Base-by-base conservation (phyloP, 1,284 basidiomycete species). In the Trichosporon sp. region DNA sequence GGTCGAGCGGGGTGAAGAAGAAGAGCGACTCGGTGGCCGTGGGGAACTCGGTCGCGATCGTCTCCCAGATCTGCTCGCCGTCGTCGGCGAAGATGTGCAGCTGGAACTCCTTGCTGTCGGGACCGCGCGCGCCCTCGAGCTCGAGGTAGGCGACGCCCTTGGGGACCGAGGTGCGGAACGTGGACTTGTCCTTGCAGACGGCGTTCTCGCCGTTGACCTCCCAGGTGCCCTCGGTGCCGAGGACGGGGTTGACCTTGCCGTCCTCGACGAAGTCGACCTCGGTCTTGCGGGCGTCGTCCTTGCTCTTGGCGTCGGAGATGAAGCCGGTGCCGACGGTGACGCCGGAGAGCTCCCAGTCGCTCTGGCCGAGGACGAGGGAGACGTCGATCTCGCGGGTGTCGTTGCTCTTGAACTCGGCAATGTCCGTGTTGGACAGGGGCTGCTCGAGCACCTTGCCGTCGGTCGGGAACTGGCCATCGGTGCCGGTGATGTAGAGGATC, bases 71-170 rank as follows among this genome's bases (percentile, higher is more conserved):
- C 85, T 97, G 53, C 87, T 98, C 66, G 94, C 95, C 34, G 93
- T 95, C 77, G 97, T 98, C 72, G 95, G 95, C 51, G 95, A 98
- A 83, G 95, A 98, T 86, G 94, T 94, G 76, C 63, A 60, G 56
- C 56, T 60, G 56, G 56, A 60, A 60, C 27, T 31, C 29, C 56
- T 21, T 60, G 15, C 27, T 32, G 15, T 60, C 56, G 18, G 56
- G 56, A 9, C 56, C 56, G 18, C 56, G 56, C 29, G 29, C 29
- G 27, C 56, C 56, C 27, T 60, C 56, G 56, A 60, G 56, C 56
- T 60, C 56, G 29, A 60, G 11, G 56, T 32, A 60, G 29, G 56
- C 56, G 56, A 60, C 56, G 29, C 56, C 56, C 56, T 60, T 60
- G 56, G 56, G 56, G 29, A 60, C n/a, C 15, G 27, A 31, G 7